Conservation (phyloP, 352 stramenopile genomes). For the Phytophthora chlamydospora region DNA sequence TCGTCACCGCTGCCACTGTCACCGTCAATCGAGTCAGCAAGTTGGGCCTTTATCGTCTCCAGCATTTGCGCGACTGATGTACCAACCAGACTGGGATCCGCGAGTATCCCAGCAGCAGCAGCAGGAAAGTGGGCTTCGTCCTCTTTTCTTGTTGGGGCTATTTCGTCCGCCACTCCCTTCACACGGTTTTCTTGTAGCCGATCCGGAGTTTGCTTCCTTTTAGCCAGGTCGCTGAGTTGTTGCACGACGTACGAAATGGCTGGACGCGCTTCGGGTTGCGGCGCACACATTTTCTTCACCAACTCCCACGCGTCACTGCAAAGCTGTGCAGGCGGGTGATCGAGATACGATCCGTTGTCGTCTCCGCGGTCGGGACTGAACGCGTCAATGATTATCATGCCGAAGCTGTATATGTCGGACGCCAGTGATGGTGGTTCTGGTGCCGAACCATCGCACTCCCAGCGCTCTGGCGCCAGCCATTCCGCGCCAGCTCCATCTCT, state of each 20-base stretch:
- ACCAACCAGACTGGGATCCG: constrained; percentile 5
- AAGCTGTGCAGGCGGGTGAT: background rate
- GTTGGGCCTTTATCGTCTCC: constrained; percentile 10
- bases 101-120: background rate
- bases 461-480: constrained; percentile 24
- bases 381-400: constrained; percentile 28
- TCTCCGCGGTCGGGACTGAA: background rate
- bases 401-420: constrained; percentile 39
- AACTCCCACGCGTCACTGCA: constrained; percentile 14
- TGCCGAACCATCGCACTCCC: background rate
- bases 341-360: background rate
- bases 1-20: constrained; percentile 10
- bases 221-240: constrained; percentile 25
- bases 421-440: constrained; percentile 26
- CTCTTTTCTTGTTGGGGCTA: background rate
- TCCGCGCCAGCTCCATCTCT: background rate
- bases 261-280: constrained; percentile 20
- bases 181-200: background rate
- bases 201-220: background rate
- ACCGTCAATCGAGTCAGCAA: background rate
- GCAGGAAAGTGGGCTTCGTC: background rate
- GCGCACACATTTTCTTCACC: constrained; percentile 35
- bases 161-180: background rate
- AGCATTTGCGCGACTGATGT: constrained; percentile 4
- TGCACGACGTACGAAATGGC: constrained; percentile 34